Conservation (phyloP, 805 yeast genomes). For the Blastobotrys peoriensis region DNA sequence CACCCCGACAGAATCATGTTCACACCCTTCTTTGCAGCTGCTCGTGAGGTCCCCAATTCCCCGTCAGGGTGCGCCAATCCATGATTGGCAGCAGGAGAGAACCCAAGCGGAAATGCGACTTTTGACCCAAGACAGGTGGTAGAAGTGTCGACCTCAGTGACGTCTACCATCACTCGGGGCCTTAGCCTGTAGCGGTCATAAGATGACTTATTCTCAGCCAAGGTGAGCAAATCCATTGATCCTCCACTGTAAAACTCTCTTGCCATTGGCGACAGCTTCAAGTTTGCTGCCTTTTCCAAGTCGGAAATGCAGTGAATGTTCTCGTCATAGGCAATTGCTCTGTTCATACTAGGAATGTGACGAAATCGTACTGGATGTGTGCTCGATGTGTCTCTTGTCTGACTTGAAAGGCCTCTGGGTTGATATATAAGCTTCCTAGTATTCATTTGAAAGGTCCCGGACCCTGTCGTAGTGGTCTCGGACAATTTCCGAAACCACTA, state of each 20-base stretch:
- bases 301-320: conserved; percentile 12
- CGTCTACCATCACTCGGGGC: conserved; percentile 24
- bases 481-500: too few relatives aligned
- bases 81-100: conserved; percentile 30
- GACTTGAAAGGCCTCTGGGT: too few relatives aligned
- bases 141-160: conserved; percentile 26
- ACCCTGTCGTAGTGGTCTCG: too few relatives aligned
- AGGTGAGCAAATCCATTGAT: conserved; percentile 21
- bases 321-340: conserved; percentile 9
- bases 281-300: conserved; percentile 15
- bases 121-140: conserved; percentile 22
- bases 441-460: too few relatives aligned
- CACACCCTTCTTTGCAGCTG: conserved; percentile 20
- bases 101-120: conserved; percentile 24
- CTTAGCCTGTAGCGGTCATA: conserved; percentile 22
- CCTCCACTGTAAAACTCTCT: conserved; percentile 21
- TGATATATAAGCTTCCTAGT: too few relatives aligned
- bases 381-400: too few relatives aligned
- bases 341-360: conserved; percentile 12
- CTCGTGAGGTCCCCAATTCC: conserved; percentile 25
- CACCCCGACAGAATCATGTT: conserved; percentile 5
- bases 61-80: conserved; percentile 27
- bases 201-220: conserved; percentile 20
- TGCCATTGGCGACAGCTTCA: conserved; percentile 11
- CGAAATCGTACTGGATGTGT: too few relatives aligned